phyloP scores from a whole-genome alignment of 345 rosid genomes.

The Laguncularia racemosa region DNA sequence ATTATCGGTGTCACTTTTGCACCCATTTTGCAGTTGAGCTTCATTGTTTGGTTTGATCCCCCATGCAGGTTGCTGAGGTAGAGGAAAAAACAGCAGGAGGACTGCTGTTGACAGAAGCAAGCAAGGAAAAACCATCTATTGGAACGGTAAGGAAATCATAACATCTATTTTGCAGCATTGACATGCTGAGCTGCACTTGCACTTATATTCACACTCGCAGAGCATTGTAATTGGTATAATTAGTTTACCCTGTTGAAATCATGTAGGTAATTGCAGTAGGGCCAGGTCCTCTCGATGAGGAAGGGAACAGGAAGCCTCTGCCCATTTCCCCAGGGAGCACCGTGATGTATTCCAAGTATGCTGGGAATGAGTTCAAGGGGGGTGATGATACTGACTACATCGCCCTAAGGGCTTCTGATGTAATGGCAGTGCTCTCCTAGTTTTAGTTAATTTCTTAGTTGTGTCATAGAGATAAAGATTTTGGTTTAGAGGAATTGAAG shows the following conservation, averaged over 20 bases:
- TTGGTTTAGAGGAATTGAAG: no score
- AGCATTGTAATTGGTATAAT: background rate
- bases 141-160: conserved; percentile 45
- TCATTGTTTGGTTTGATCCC: no score
- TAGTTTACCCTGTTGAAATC: background rate
- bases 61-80: conserved; percentile 69
- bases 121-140: conserved; percentile 90
- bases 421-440: conserved; percentile 92
- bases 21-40: no score
- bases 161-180: no score
- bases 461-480: conserved; percentile 3
- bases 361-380: conserved; percentile 85
- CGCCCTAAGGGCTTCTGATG: conserved; percentile 75
- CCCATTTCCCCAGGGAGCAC: conserved; percentile 58
- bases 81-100: conserved; percentile 98
- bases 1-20: no score
- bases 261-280: conserved; percentile 81
- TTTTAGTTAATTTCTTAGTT: background rate
- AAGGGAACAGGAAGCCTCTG: conserved; percentile 53
- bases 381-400: conserved; percentile 72
- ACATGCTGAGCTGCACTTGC: no score
- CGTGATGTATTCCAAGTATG: conserved; percentile 85
- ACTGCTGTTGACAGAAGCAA: conserved; percentile 68
- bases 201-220: no score
- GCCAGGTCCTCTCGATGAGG: conserved; percentile 76